Conservation (phyloP, 1,139 yeast genomes). For the Saccharomyces hybrid region DNA sequence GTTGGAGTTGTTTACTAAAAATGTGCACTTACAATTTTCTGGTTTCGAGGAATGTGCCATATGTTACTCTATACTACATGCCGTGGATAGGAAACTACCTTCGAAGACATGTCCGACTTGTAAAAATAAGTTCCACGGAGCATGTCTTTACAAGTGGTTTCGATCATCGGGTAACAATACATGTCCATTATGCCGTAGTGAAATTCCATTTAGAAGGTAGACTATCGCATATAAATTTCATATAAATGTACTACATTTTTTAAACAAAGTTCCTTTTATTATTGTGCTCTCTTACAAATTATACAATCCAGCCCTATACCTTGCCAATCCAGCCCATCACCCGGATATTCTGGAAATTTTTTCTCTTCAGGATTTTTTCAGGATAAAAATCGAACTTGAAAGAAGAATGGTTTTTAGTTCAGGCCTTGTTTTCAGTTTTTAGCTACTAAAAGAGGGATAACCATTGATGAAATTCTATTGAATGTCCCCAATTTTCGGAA, state of each 20-base stretch:
- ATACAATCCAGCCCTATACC: not conserved
- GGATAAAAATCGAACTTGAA: not conserved
- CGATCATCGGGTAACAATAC: constrained; percentile 86
- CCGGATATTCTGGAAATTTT: not conserved
- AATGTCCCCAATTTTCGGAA: not conserved
- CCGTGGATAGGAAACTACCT: constrained; percentile 83
- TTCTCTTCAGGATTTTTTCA: not conserved
- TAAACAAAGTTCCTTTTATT: not conserved
- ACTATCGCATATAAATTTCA: not conserved
- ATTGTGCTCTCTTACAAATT: too few relatives aligned
- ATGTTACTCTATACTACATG: constrained; percentile 82
- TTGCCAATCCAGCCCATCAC: not conserved
- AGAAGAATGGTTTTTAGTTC: not conserved
- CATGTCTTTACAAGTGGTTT: constrained; percentile 95
- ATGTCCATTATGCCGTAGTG: constrained; percentile 88
- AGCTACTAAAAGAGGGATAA: not conserved
- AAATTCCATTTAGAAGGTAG: constrained; percentile 47
- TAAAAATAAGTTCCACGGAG: constrained; percentile 92
- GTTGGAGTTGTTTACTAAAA: constrained; percentile 70
- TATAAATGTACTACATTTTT: not conserved
- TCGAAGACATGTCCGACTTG: constrained; percentile 85
- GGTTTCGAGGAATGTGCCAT: constrained; percentile 97
- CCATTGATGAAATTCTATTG: not conserved
- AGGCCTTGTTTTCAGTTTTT: not conserved
- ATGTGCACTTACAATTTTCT: constrained; percentile 74